Base-by-base conservation (phyloP, 2,329 filamentous ascomycete species). In the Macrophomina pseudophaseolina region DNA sequence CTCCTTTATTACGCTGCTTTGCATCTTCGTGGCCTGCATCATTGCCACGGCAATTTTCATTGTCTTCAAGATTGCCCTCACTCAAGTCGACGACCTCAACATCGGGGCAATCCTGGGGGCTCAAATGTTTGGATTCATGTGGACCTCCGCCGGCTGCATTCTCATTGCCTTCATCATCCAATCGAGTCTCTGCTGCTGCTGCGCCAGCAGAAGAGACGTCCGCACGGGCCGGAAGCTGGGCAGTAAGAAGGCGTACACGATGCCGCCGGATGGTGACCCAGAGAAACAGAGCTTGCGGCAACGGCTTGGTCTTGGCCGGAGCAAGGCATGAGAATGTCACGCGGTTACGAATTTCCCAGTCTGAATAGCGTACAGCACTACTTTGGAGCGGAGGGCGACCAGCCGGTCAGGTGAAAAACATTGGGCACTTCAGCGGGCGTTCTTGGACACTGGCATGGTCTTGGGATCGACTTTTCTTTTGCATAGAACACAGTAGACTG, bases 51-150 rank as follows among this genome's bases (percentile, higher is more conserved):
- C 90, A 73, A 93, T 97, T 83, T 93, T 91, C 75, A 79, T 92
- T 68, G 91, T 94, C 68, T 93, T 96, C 81, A 86, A 88, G 70
- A 88, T 92, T 68, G 91, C 92, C 65, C 88, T 96, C 71, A 88
- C 88, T 28, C 80, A 81, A 4, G 88, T 91, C 73, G 84, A 85
- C 2, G 88, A 91, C 67, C 82, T 97, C 63, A 95, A 97, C 77
- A 93, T 97, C 71, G 76, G 80, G 9, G 91, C 90, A 3, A 80
- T 85, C 3, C 81, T 97, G 40, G 93, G 93, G 5, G 79, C 77
- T 42, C 85, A 87, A 70, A 94, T 97, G 91, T 87, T 97, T 73
- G 90, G 82, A 0, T 96, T 97, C 74, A 94, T 97, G 90, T 98
- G 94, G 94, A 86, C 93, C 33, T 91, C 90, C 0, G 85, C 88